phyloP scores from a whole-genome alignment of 345 rosid species.

The Brassica napus region Da-Ae NC_063452.1:203001-203500 shows the following conservation, averaged over 20 bases:
- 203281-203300: neutral
- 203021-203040: constrained; percentile 89
- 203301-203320: constrained; percentile 16
- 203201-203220: constrained; percentile 86
- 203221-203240: constrained; percentile 67
- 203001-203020: constrained; percentile 97
- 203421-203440: constrained; percentile 34
- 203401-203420: constrained; percentile 28
- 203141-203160: constrained; percentile 71
- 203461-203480: constrained; percentile 40
- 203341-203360: constrained; percentile 32
- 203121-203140: constrained; percentile 3
- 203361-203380: constrained; percentile 37
- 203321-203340: constrained; percentile 33
- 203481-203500: constrained; percentile 35
- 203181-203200: constrained; percentile 97
- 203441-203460: constrained; percentile 40
- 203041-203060: constrained; percentile 93
- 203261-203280: constrained; percentile 28
- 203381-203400: constrained; percentile 30
- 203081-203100: constrained; percentile 6
- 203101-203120: neutral
- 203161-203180: constrained; percentile 93
- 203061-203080: neutral
- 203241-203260: constrained; percentile 50